Conservation (phyloP, 2,329 filamentous ascomycete species). For the Hypoxylon sp. region DNA sequence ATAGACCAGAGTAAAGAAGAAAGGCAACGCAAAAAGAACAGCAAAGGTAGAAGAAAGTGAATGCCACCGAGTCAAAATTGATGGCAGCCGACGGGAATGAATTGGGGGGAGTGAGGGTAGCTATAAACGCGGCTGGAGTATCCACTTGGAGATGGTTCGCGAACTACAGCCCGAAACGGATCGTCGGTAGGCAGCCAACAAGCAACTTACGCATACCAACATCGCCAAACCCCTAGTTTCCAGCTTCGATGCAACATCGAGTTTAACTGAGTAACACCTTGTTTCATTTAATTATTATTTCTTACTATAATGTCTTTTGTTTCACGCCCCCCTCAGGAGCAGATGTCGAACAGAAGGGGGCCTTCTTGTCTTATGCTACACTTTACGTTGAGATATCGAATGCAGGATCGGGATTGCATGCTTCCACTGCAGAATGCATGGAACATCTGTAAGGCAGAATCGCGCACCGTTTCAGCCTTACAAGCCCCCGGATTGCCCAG, state of each 20-base stretch:
- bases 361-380: conserved; percentile 8
- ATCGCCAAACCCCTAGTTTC: conserved; percentile 3
- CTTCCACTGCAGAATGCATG: conserved; percentile 37
- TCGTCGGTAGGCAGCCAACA: conserved; percentile 17
- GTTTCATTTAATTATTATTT: conserved; percentile 22
- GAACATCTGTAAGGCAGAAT: conserved; percentile 37
- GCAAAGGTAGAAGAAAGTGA: neutral
- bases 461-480: conserved; percentile 34
- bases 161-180: conserved; percentile 26
- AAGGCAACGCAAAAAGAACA: conserved; percentile 2
- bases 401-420: conserved; percentile 24
- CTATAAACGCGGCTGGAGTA: conserved; percentile 28
- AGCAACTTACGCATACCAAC: conserved; percentile 1
- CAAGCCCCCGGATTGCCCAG: conserved; percentile 21
- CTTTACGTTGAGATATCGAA: conserved; percentile 18
- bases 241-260: conserved; percentile 15
- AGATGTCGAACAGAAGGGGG: neutral
- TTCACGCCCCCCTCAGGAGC: conserved; percentile 1
- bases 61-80: neutral
- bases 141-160: conserved; percentile 32
- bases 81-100: neutral
- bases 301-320: conserved; percentile 12
- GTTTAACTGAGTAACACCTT: neutral
- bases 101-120: conserved; percentile 7
- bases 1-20: conserved; percentile 24